Percentiles rank a stretch among this genome's conserved stretches.
These are phyloP conservation scores for Tetrahymena borealis DNA, from an alignment of 73 alveolate genomes.

Conservation along the genomic window DNA sequence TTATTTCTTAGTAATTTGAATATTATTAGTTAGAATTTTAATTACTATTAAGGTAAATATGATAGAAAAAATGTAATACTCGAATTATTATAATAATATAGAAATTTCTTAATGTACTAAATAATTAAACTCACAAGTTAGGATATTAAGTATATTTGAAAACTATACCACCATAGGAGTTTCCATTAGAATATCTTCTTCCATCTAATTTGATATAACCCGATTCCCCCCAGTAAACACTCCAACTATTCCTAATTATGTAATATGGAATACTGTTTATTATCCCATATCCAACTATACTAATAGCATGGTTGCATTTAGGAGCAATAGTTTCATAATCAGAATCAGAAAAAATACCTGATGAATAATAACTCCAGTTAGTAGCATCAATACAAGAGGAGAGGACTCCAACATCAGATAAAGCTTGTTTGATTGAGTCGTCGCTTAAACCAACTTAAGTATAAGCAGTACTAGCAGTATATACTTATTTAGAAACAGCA, in stretches of 20 bases:
- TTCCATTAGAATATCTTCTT: slow-evolving; percentile 12
- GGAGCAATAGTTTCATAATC: slow-evolving; percentile 29
- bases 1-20: no score
- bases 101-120: no score
- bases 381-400: slow-evolving; percentile 52
- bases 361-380: slow-evolving; percentile 52
- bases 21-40: no score
- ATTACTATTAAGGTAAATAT: no score
- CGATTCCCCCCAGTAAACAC: slow-evolving; percentile 85
- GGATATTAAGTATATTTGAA: not conserved
- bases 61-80: no score
- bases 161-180: not conserved
- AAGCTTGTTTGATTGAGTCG: slow-evolving; percentile 64
- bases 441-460: slow-evolving; percentile 50
- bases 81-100: no score
- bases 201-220: slow-evolving; percentile 54
- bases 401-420: slow-evolving; percentile 66
- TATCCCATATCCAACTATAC: slow-evolving; percentile 50
- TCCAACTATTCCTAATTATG: slow-evolving; percentile 81
- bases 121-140: not conserved
- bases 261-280: slow-evolving; percentile 58
- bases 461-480: slow-evolving; percentile 38
- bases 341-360: slow-evolving; percentile 79
- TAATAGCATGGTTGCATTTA: slow-evolving; percentile 49
- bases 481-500: slow-evolving; percentile 48